Evolutionary conservation across 805 yeast genomes (phyloP).

Genomic region (Kazachstania psychrophila): DNA sequence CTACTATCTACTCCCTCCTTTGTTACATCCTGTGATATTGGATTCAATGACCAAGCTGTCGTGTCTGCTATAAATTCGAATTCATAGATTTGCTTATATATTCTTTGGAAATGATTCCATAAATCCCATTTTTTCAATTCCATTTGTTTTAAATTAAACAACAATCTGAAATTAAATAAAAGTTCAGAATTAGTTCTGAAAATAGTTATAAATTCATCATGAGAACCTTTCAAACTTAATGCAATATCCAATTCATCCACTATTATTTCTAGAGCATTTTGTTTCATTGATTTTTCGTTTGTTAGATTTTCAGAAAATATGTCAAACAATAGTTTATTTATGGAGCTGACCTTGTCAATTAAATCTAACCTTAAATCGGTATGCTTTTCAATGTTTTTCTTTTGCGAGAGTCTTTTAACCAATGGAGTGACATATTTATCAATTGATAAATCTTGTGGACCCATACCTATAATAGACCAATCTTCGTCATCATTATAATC

Average conservation of each 20-base stretch:
- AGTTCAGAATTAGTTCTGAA: constrained; percentile 24
- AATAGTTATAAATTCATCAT: constrained; percentile 21
- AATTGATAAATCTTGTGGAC: constrained; percentile 25
- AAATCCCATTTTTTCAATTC: constrained; percentile 16
- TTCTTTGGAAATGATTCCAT: constrained; percentile 17
- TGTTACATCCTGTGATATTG: not conserved
- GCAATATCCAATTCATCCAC: constrained; percentile 24
- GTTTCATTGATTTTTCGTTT: constrained; percentile 3
- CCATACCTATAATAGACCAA: constrained; percentile 27
- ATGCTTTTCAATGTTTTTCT: constrained; percentile 24
- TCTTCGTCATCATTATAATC: constrained; percentile 28
- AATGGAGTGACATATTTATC: constrained; percentile 13
- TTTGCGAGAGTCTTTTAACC: constrained; percentile 23
- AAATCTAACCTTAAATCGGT: constrained; percentile 22
- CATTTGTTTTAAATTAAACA: constrained; percentile 19
- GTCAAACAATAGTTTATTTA: constrained; percentile 18
- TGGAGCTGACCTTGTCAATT: constrained; percentile 17
- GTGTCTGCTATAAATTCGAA: constrained; percentile 15
- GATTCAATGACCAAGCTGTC: constrained; percentile 10
- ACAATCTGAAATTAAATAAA: constrained; percentile 18
- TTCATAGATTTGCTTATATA: constrained; percentile 17
- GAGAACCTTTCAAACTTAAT: constrained; percentile 16
- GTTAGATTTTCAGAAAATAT: constrained; percentile 5
- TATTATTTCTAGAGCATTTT: constrained; percentile 19
- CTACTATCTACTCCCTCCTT: no score